Evolutionary conservation across 306 rosid genomes (phyloP), one percentile per base, ranked within the genome.

Genomic region (Lathyrus oleraceus): DNA sequence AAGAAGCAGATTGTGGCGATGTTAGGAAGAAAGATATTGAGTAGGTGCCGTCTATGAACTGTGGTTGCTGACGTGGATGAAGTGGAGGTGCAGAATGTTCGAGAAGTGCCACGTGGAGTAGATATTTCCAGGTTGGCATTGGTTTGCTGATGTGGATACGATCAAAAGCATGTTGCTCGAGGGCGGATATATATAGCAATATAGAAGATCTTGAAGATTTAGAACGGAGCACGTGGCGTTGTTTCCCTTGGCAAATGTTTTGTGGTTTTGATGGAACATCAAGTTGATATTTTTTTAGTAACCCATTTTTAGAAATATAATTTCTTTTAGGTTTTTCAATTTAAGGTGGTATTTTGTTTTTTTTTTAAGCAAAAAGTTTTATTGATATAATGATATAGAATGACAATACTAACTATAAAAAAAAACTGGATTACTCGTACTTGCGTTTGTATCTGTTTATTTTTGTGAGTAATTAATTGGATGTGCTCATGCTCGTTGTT

Each of bases 141-240:
- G 27, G n/a, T 1, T 76, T 25, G 76, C 32, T 78, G 84, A 79
- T 73, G 73, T 76, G 91, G 89, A 79, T 72, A 53, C 70, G 75
- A 91, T 91, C 95, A 65, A 85, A 88, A 86, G 90, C 81, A 35
- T 56, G 35, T 70, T 70, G 83, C 73, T 71, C 38, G 39, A 52
- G 57, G 78, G 72, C 53, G 62, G 30, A 38, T 32, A 65, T 38
- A 38, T 32, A 65, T 38, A 15, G 76, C 17, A 4, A 54, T 23
- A 30, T 16, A 39, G 77, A 58, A 39, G 72, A 85, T 82, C 75
- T 80, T 16, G 51, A n/a, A 76, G 86, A 85, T 83, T 79, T 76
- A 25, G 27, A 28, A 16, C 25, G 58, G 16, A 83, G 10, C 88
- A 83, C 86, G 81, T 83, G 87, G 74, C 65, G 58, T 2, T 5